Evolutionary conservation across 495 filamentous ascomycete species (phyloP).

Genomic region (Pyrenula aspistea): DNA sequence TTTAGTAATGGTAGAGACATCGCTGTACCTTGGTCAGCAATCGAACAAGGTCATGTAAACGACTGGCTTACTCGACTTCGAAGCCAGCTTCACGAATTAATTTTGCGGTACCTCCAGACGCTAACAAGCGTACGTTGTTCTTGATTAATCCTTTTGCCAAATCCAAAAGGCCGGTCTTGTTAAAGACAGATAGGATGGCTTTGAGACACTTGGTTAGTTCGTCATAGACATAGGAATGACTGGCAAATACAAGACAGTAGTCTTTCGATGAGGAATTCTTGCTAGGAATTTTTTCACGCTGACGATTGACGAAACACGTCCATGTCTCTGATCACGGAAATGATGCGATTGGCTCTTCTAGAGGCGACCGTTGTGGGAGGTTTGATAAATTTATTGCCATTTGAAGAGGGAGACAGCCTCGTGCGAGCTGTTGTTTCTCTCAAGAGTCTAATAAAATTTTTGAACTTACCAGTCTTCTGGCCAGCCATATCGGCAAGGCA

Average conservation of each 20-base stretch:
- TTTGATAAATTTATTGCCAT: no score
- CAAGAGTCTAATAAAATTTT: not conserved
- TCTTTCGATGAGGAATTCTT: no score
- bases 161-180: constrained; percentile 95
- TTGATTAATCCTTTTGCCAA: constrained; percentile 88
- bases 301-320: no score
- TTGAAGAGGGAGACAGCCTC: no score
- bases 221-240: no score
- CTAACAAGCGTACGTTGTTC: constrained; percentile 82
- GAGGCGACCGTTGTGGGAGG: no score
- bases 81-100: constrained; percentile 94
- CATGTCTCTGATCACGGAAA: no score
- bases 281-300: no score
- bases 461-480: not conserved
- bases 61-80: constrained; percentile 64
- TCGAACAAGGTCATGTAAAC: constrained; percentile 6
- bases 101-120: constrained; percentile 85
- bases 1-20: constrained; percentile 93
- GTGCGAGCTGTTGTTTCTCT: constrained; percentile 1
- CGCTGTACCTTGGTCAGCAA: constrained; percentile 32
- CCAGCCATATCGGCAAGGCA: not conserved
- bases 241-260: no score
- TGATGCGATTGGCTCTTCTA: no score
- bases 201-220: constrained; percentile 1
- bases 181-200: constrained; percentile 93